Base-by-base conservation (phyloP, 176 grass and related monocot species). In the Carex littledalei region DNA sequence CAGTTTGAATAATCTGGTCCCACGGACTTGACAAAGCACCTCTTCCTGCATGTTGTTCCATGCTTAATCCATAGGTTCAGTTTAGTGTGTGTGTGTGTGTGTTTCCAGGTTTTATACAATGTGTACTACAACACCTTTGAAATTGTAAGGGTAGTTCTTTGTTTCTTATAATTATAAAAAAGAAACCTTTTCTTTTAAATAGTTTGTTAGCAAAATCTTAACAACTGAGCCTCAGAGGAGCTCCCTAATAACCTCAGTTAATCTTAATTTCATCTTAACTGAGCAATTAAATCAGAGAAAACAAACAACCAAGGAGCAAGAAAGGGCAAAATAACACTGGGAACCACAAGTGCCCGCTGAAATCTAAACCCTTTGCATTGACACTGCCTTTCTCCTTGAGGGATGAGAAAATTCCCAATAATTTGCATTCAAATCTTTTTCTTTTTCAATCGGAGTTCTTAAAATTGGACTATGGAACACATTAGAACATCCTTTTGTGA, bases 11-110 rank as follows among this genome's bases (percentile, higher is more conserved):
- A 97, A 82, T 41, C 81, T 72, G 24, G 95, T 95, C 63, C 79
- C 84, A 67, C 37, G 80, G 56, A 93, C 85, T 93, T 98, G 86
- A n/a, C 87, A 85, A 63, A 97, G 77, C 83, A 97, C 78, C 70
- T 83, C 85, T 84, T 91, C 94, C 92, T 97, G 89, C 75, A 84
- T 71, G 56, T 52, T 22, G 31, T 77, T 78, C 17, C 6, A 56
- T 55, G 50, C 50, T 55, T 78, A 78, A 78, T 34, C 26, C 21
- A 56, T 34, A 6, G 50, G 13, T 78, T 14, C 74, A 32, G 24
- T 32, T 56, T 32, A 56, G 4, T 55, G 47, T 8, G 4, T 53
- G 47, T 18, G 9, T 29, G 12, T 17, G 5, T 31, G 22, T 55
- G 24, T 32, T 31, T 31, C 5, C 49, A 31, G 12, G 4, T 16